These are phyloP conservation scores for Larix sibirica DNA, from an alignment of 83 land plant species.

Conservation along the genomic window DNA sequence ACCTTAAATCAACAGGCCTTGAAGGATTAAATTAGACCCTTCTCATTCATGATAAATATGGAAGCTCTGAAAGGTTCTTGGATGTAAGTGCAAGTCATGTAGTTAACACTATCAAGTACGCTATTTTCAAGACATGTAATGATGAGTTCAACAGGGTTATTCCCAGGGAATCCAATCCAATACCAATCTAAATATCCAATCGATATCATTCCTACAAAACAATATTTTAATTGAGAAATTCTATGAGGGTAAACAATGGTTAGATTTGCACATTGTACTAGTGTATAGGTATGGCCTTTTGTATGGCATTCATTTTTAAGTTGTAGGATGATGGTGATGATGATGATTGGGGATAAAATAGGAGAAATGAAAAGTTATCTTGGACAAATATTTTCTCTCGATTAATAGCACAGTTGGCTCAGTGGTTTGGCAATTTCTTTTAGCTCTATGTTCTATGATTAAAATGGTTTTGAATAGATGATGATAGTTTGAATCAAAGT, in stretches of 20 bases:
- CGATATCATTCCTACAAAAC: not conserved
- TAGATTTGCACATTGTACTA: not conserved
- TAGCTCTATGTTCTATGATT: not conserved
- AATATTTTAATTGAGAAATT: not conserved
- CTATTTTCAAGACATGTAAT: not conserved
- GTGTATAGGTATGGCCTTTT: constrained; percentile 1
- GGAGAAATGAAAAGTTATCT: constrained; percentile 51
- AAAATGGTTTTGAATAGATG: not conserved
- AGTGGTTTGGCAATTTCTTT: constrained; percentile 71
- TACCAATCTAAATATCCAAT: too few relatives aligned
- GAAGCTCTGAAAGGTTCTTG: constrained; percentile 21
- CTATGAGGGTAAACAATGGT: not conserved
- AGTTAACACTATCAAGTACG: not conserved
- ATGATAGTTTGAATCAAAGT: not conserved
- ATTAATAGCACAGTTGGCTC: constrained; percentile 82
- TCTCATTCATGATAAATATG: constrained; percentile 32
- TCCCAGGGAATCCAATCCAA: not conserved
- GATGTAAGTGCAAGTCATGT: not conserved
- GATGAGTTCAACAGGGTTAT: not conserved
- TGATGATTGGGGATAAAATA: constrained; percentile 53
- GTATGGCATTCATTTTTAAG: not conserved
- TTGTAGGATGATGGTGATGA: constrained; percentile 25
- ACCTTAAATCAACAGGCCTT: constrained; percentile 19
- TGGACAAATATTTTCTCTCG: constrained; percentile 76
- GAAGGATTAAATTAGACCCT: constrained; percentile 67